Base-by-base conservation (phyloP, 306 rosid species). In the Pyrus pyrifolia region DNA sequence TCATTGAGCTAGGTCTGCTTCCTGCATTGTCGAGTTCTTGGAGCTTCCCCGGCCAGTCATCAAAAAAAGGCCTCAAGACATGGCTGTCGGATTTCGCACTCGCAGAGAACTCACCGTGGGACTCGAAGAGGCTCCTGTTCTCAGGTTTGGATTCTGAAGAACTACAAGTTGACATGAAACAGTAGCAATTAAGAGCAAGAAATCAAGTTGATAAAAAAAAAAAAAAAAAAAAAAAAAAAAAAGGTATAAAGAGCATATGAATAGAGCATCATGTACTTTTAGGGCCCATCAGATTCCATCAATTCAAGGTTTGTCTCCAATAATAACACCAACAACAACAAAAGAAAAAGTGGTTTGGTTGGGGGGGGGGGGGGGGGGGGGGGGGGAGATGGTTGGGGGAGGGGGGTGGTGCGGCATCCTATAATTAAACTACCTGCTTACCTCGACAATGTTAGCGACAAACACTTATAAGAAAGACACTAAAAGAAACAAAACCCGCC, bases 31-130 rank as follows among this genome's bases (percentile, higher is more conserved):
- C 89, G 18, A 92, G 33, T 10, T 88, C 85, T 42, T 89, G 88
- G 65, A 88, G 83, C 30, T 96, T 86, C 81, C 96, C 64, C 2
- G 99, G 96, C 98, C 98, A 93, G 68, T 91, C 98, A 77, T 93
- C 97, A n/a, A 96, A 91, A 71, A 96, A 96, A 77, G 90, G 99
- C 55, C 98, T 84, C 80, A 96, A 83, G 55, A 96, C 81, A 62
- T 88, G 91, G 63, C 94, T 92, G 65, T 88, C 89, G 18, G 93
- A 78, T 77, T 85, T 85, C 3, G 78, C 88, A 63, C 83, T 83
- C 61, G 82, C 87, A 45, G 81, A 81, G 81, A 71, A 84, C 59
- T 87, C 86, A 33, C 80, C 81, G 35, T 76, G 81, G 38, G 71
- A 73, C 65, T 85, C 76, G 62, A 81, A 81, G 40, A 83, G 42